A percentile compares a stretch with the other conserved stretches of the same genome.
Conservation (phyloP, 2,329 filamentous ascomycete genomes). For the Endothia cerciana region DNA sequence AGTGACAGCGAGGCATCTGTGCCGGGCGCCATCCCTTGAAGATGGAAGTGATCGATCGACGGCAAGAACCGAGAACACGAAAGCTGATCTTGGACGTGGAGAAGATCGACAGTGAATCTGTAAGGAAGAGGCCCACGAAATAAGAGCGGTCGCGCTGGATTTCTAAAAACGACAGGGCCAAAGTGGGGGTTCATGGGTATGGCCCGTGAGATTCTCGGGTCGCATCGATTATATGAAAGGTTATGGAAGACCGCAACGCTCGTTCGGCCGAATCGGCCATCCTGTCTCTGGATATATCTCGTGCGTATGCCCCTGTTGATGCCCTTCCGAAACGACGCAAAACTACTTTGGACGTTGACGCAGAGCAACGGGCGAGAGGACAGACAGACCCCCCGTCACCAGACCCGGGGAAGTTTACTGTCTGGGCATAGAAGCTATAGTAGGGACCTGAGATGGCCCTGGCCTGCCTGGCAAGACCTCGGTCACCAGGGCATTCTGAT, state of each 20-base stretch:
- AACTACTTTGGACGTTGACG: neutral
- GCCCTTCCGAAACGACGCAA: neutral
- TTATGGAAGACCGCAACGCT: neutral
- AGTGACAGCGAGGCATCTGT: neutral
- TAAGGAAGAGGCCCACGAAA: neutral
- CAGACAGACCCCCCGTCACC: neutral
- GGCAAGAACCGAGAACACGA: neutral
- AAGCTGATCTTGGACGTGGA: neutral
- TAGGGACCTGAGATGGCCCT: neutral
- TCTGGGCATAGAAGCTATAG: neutral
- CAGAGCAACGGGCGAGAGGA: neutral
- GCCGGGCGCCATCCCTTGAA: neutral
- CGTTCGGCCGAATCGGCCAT: neutral
- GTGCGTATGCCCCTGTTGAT: conserved; percentile 1
- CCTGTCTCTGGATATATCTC: neutral
- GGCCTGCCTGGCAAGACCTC: neutral
- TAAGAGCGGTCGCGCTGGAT: neutral
- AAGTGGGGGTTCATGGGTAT: neutral
- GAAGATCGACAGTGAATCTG: neutral
- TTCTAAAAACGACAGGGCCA: neutral
- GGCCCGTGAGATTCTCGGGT: neutral
- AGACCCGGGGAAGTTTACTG: neutral
- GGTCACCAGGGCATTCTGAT: neutral
- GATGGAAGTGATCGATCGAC: neutral
- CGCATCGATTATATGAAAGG: neutral